Evolutionary conservation across 129 eudicot genomes (phyloP), one percentile per base, ranked within the genome.

Genomic region (Tagetes patula): DNA sequence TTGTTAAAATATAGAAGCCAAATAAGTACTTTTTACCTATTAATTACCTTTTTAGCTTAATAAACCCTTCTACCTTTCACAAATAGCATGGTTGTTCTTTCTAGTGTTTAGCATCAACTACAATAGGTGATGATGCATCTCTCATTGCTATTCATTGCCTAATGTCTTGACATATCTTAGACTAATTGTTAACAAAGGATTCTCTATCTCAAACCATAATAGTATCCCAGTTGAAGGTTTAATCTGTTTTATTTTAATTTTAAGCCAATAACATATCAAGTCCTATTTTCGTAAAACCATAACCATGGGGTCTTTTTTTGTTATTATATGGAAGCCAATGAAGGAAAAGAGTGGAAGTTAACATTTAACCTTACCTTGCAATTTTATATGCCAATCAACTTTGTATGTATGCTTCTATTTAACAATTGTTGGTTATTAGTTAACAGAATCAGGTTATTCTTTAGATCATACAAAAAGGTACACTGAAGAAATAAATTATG

Each of bases 191-290:
- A 3, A 59, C 50, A 45, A 27, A 30, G 65, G 14, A 70, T 60
- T 59, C 45, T 54, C 12, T 58, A 31, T 59, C 69, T 72, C 77
- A 41, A 47, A 33, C 77, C 46, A 33, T 32, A 43, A 59, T 45
- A 43, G 34, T 41, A 32, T 41, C 46, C 41, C 32, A 34, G 33
- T n/a, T 46, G 52, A 72, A 11, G 71, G 41, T 45, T 30, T 10
- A 31, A 40, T 65, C 49, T 39, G 3, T 65, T 42, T 68, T 32
- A 11, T 67, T 31, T 48, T 27, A 4, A n/a, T 32, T 1, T 33
- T 33, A 42, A 7, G 43, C 58, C 68, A 40, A 32, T 32, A 46
- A 36, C 27, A 20, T 20, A 20, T 12, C 43, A 72, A 27, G 32
- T 69, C 14, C 47, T 8, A 34, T 60, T 63, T 59, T 31, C 47